Percentiles rank a stretch among this genome's conserved stretches.
These are phyloP conservation scores for Camelina laxa DNA, from an alignment of 345 rosid species.

Conservation along the genomic window DNA sequence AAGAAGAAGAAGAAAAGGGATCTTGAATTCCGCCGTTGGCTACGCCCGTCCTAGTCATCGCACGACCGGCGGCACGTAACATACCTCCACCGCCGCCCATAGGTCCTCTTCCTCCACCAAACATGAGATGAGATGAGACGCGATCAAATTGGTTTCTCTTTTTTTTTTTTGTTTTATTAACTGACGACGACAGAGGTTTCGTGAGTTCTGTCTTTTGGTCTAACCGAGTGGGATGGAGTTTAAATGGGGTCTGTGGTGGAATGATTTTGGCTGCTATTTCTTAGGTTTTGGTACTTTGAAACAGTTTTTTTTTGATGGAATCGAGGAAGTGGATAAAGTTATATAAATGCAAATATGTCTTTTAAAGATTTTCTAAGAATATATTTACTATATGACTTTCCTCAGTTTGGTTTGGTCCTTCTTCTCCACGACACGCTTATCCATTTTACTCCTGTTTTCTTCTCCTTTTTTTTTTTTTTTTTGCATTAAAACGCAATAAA, in stretches of 20 bases:
- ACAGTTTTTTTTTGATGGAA: slow-evolving; percentile 27
- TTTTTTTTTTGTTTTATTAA: not conserved
- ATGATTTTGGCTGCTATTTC: slow-evolving; percentile 12
- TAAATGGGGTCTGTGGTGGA: not conserved
- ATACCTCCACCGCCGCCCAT: slow-evolving; percentile 62
- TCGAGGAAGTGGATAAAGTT: slow-evolving; percentile 42
- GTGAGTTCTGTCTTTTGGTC: slow-evolving; percentile 31
- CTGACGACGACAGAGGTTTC: slow-evolving; percentile 21
- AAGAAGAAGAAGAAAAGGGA: slow-evolving; percentile 50
- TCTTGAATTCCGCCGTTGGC: slow-evolving; percentile 57
- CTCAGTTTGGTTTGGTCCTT: slow-evolving; percentile 35
- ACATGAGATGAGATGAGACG: slow-evolving; percentile 34
- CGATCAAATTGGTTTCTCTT: not conserved
- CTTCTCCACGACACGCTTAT: slow-evolving; percentile 45
- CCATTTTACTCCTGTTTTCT: slow-evolving; percentile 23
- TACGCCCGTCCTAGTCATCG: slow-evolving; percentile 50
- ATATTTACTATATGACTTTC: slow-evolving; percentile 20
- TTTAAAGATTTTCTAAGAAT: slow-evolving; percentile 18
- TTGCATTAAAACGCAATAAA: slow-evolving; percentile 15
- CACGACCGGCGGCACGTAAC: slow-evolving; percentile 58
- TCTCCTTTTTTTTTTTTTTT: slow-evolving; percentile 2
- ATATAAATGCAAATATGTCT: not conserved
- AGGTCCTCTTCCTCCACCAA: slow-evolving; percentile 63
- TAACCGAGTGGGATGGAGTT: slow-evolving; percentile 12
- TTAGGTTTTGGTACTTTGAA: slow-evolving; percentile 2